Evolutionary conservation across 2,329 filamentous ascomycete genomes (phyloP).

Genomic region (Onygenales sp.): DNA sequence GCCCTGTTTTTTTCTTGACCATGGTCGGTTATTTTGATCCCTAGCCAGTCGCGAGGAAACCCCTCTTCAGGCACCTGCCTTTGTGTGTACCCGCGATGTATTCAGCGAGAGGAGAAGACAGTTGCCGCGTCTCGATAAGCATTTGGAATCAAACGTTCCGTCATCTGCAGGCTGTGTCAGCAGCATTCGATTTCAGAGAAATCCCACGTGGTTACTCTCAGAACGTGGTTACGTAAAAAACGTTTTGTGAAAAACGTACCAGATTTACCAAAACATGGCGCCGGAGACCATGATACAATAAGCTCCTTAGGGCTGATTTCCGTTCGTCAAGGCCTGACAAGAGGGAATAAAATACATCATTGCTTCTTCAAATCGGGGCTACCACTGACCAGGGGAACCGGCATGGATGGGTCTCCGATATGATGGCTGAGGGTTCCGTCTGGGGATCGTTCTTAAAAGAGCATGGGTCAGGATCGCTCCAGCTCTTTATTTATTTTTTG

Average conservation of each 20-base stretch:
- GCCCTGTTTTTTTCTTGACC: too few relatives aligned
- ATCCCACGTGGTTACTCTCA: not conserved
- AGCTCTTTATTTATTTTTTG: not conserved
- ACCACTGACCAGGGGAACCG: not conserved
- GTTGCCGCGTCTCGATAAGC: too few relatives aligned
- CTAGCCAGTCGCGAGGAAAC: too few relatives aligned
- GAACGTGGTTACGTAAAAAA: not conserved
- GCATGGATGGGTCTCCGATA: not conserved
- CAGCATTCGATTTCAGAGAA: not conserved
- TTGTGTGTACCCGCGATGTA: too few relatives aligned
- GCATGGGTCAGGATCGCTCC: not conserved
- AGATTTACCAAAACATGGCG: not conserved
- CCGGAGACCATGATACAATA: not conserved
- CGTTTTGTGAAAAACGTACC: not conserved
- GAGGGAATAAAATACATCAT: not conserved
- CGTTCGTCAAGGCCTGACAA: constrained; percentile 1
- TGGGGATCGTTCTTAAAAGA: constrained; percentile 3
- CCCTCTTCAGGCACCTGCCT: too few relatives aligned
- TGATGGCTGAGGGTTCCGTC: not conserved
- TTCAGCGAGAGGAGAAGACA: too few relatives aligned
- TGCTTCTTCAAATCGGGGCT: not conserved
- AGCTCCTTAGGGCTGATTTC: constrained; percentile 4
- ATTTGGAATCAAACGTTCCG: too few relatives aligned
- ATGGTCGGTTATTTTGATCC: too few relatives aligned
- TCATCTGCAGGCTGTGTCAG: too few relatives aligned